These are phyloP conservation scores for Osmanthus fragrans DNA, from an alignment of 257 asterid genomes.

Conservation along the genomic window DNA sequence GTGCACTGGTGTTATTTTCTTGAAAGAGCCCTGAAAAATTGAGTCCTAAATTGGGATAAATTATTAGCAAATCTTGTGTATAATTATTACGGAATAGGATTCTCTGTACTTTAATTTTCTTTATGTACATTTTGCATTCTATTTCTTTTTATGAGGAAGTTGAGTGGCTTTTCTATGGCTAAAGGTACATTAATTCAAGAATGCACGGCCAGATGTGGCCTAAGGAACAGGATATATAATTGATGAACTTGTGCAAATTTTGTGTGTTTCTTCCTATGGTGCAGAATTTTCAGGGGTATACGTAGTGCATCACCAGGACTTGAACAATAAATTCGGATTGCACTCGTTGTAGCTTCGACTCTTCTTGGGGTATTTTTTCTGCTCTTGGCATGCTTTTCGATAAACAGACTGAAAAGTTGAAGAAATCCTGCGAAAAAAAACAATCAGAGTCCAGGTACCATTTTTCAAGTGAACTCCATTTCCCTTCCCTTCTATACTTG, in stretches of 20 bases:
- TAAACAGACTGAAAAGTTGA: constrained; percentile 56
- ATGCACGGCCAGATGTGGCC: not conserved
- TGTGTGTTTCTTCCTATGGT: not conserved
- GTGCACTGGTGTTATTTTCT: too few relatives aligned
- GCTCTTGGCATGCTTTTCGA: constrained; percentile 48
- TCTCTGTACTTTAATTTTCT: too few relatives aligned
- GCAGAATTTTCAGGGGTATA: constrained; percentile 49
- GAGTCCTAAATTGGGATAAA: too few relatives aligned
- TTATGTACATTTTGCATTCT: not conserved
- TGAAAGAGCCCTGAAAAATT: too few relatives aligned
- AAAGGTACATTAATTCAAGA: not conserved
- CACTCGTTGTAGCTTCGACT: constrained; percentile 71
- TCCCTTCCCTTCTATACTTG: not conserved
- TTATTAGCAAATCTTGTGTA: too few relatives aligned
- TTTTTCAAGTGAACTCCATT: not conserved
- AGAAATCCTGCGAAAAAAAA: constrained; percentile 41
- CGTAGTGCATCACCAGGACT: constrained; percentile 71
- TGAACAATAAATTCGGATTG: constrained; percentile 72
- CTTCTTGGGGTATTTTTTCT: constrained; percentile 69
- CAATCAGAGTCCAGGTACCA: constrained; percentile 48
- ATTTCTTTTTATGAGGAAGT: not conserved
- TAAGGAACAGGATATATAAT: not conserved
- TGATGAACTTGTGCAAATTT: not conserved
- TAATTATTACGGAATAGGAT: too few relatives aligned
- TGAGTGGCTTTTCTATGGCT: not conserved